A percentile compares a stretch with the other conserved stretches of the same genome.
Evolutionary conservation across 169 alveolate genomes (phyloP).

Genomic region (Plasmodium billcollinsi): DNA sequence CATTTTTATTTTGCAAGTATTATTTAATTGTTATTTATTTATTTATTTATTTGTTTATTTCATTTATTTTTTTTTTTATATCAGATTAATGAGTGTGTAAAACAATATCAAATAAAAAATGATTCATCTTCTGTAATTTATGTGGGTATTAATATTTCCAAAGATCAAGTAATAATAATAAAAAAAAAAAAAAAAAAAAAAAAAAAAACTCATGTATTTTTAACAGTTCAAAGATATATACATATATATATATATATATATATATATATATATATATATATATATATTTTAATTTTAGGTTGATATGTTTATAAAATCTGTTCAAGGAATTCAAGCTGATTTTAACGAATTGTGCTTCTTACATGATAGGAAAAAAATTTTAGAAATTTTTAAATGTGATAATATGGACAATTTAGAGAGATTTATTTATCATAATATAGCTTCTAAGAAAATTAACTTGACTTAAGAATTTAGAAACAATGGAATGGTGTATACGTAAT

Average conservation of each 20-base stretch:
- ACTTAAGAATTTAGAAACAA: neutral
- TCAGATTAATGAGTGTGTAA: constrained; percentile 57
- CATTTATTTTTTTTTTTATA: neutral
- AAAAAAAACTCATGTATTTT: too few species aligned
- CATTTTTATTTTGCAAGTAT: neutral
- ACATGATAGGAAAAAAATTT: constrained; percentile 28
- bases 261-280: neutral
- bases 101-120: constrained; percentile 37
- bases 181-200: too few species aligned
- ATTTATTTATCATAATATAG: constrained; percentile 41
- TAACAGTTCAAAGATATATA: neutral
- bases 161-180: constrained; percentile 15
- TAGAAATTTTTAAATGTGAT: constrained; percentile 34
- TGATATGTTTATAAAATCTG: neutral
- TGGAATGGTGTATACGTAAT: neutral
- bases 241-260: neutral
- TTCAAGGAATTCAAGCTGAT: constrained; percentile 19
- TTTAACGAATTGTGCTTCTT: constrained; percentile 29
- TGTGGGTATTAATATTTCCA: constrained; percentile 49
- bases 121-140: constrained; percentile 51
- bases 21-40: neutral
- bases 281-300: constrained; percentile 11
- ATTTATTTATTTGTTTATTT: neutral
- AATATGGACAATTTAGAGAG: constrained; percentile 29
- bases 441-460: constrained; percentile 47